Evolutionary conservation across 2,329 filamentous ascomycete species (phyloP), one percentile per base, ranked within the genome.

Genomic region (Aspergillus fischeri): DNA sequence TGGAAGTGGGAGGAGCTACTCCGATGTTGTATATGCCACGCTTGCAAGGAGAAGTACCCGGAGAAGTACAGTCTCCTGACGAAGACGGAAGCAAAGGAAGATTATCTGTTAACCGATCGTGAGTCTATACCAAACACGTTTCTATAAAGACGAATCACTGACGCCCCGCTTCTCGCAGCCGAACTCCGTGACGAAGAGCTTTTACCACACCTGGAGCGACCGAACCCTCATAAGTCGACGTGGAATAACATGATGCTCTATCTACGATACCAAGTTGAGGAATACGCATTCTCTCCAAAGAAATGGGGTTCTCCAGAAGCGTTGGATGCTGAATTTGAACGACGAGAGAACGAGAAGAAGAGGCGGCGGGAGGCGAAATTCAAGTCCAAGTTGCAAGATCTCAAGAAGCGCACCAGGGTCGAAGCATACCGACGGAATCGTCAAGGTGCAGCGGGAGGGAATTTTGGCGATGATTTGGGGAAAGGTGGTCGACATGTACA

Each of bases 191-290:
- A 99, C 68, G 83, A 86, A 56, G 89, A 92, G 17, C 80, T 99
- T 1, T 81, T 99, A 0, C 93, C 93, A 0, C 92, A 95, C 72
- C 81, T 99, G 8, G 89, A 90, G 54, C 87, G 88, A 35, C 93
- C 94, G 1, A 99, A 99, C 67, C 94, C 94, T 0, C 94, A 97
- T 76, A 97, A 97, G 73, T 86, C 89, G 0, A 92, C 92, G 57
- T 99, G 92, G 91, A 92, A 97, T 73, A 91, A 96, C 78, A 99
- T 99, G 94, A 96, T 96, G 88, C 83, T 99, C 2, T 99, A 94
- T 71, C 80, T 99, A 24, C 88, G 94, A 0, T 95, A 86, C 59
- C 94, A 99, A 70, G 90, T 99, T 2, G 94, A 99, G 70, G 91
- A 92, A 56, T 97, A 97, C 70, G 94, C 93, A 0, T 88, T 97